Conservation (phyloP, 2,329 filamentous ascomycete species). For the Colletotrichum gigasporum region DNA sequence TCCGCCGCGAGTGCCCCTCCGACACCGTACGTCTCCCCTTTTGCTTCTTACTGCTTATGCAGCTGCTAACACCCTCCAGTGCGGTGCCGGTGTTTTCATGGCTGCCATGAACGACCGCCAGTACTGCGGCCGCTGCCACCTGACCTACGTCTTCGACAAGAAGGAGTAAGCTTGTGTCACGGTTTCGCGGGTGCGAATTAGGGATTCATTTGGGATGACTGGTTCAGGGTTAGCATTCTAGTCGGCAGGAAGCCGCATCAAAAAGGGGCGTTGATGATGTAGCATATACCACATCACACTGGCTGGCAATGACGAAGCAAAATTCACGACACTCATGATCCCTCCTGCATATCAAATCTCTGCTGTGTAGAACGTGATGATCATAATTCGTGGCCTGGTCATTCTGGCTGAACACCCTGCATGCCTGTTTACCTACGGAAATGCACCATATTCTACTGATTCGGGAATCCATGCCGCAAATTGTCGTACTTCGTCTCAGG, state of each 20-base stretch:
- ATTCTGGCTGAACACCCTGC: no score
- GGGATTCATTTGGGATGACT: constrained; percentile 25
- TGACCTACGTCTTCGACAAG: constrained; percentile 80
- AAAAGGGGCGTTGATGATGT: constrained; percentile 54
- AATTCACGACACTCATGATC: constrained; percentile 29
- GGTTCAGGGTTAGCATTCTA: constrained; percentile 33
- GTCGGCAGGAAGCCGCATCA: constrained; percentile 42
- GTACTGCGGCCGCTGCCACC: constrained; percentile 85
- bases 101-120: constrained; percentile 99
- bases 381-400: no score
- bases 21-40: constrained; percentile 74
- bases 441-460: no score
- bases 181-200: constrained; percentile 27
- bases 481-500: constrained; percentile 78
- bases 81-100: constrained; percentile 99
- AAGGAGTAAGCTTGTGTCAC: constrained; percentile 50
- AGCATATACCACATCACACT: constrained; percentile 49
- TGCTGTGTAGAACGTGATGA: not conserved
- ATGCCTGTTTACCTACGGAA: not conserved
- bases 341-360: not conserved
- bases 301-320: constrained; percentile 36
- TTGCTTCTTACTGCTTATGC: not conserved
- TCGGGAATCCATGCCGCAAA: constrained; percentile 64
- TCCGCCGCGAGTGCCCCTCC: constrained; percentile 95
- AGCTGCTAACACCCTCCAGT: constrained; percentile 66